Evolutionary conservation across 2,329 filamentous ascomycete species (phyloP).

Genomic region (Tolypocladium pustulatum): DNA sequence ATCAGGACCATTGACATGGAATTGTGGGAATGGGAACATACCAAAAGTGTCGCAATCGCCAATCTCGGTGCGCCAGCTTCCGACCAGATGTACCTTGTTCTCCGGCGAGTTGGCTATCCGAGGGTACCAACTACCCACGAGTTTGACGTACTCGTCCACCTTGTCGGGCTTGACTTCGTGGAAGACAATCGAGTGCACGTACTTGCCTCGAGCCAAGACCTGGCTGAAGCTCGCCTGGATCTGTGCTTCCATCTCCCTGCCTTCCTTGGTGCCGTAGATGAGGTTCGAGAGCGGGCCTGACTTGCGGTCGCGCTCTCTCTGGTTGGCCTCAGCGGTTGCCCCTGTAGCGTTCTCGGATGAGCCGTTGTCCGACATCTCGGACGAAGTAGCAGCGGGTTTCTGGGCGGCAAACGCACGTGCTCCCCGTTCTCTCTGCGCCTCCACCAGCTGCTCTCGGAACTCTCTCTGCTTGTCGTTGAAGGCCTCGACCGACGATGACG

Average conservation of each 20-base stretch:
- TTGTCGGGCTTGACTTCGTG: slow-evolving; percentile 93
- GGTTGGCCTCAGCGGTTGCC: slow-evolving; percentile 42
- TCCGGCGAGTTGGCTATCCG: slow-evolving; percentile 72
- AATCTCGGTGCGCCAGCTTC: slow-evolving; percentile 96
- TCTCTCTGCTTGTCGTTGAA: slow-evolving; percentile 79
- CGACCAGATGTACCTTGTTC: slow-evolving; percentile 92
- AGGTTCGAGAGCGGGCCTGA: slow-evolving; percentile 69
- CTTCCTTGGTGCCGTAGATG: slow-evolving; percentile 95
- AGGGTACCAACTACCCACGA: slow-evolving; percentile 89
- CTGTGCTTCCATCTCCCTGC: slow-evolving; percentile 85
- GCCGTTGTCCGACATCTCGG: slow-evolving; percentile 27
- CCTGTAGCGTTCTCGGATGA: slow-evolving; percentile 25
- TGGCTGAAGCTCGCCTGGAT: slow-evolving; percentile 95
- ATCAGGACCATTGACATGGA: neutral
- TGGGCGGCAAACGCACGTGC: slow-evolving; percentile 57
- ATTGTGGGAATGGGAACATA: slow-evolving; percentile 33
- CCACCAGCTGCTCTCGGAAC: slow-evolving; percentile 73
- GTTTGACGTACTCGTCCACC: slow-evolving; percentile 84
- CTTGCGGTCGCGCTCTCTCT: slow-evolving; percentile 52
- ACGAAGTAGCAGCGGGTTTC: slow-evolving; percentile 31
- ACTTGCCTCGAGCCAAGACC: slow-evolving; percentile 90
- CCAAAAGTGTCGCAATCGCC: slow-evolving; percentile 95
- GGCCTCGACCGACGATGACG: slow-evolving; percentile 53
- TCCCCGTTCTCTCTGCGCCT: slow-evolving; percentile 72
- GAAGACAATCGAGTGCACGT: slow-evolving; percentile 95